Evolutionary conservation across 2,329 filamentous ascomycete genomes (phyloP).

Genomic region (Dothideomycetes sp.): DNA sequence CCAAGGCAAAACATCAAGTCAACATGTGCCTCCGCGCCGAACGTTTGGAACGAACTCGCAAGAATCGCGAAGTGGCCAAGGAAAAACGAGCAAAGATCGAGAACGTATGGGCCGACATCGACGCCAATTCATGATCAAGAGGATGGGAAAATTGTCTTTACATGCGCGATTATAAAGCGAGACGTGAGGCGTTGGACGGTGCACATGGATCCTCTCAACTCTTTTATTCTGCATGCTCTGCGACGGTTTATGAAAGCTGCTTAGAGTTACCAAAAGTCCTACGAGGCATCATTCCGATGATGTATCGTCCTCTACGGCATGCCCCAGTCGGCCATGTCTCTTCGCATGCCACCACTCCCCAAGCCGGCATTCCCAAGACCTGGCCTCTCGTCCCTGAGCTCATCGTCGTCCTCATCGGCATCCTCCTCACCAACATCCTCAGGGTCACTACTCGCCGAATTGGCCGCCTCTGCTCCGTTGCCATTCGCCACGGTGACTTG

Average conservation of each 20-base stretch:
- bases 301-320: too few relatives aligned
- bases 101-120: slow-evolving; percentile 69
- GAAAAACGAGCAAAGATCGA: slow-evolving; percentile 65
- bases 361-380: slow-evolving; percentile 8
- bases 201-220: slow-evolving; percentile 6
- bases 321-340: slow-evolving; percentile 10
- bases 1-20: slow-evolving; percentile 71
- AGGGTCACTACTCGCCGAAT: background rate
- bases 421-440: background rate
- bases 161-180: slow-evolving; percentile 3
- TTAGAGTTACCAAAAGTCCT: too few relatives aligned
- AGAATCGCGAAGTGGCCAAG: slow-evolving; percentile 63
- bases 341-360: slow-evolving; percentile 7
- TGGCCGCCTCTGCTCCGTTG: background rate
- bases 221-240: background rate
- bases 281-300: too few relatives aligned
- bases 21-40: slow-evolving; percentile 77
- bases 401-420: background rate
- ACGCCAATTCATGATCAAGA: slow-evolving; percentile 52
- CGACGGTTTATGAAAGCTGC: background rate
- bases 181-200: slow-evolving; percentile 6
- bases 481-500: slow-evolving; percentile 1
- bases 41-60: slow-evolving; percentile 64
- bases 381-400: background rate
- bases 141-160: background rate